Evolutionary conservation across 768 basidiomycete species (phyloP).

Genomic region (Termitomyces sp.): DNA sequence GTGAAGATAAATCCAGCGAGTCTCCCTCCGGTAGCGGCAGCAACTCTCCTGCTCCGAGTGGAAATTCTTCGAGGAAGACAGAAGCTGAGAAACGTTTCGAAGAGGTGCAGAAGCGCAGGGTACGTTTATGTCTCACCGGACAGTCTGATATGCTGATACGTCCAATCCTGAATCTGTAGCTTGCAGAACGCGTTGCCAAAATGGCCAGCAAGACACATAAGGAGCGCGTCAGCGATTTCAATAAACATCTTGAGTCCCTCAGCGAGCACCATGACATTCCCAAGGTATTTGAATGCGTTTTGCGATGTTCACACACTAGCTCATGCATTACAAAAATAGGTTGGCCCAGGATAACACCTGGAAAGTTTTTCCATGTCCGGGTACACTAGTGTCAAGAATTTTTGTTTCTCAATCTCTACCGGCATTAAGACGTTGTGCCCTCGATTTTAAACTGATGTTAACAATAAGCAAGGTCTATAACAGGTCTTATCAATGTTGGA

Average conservation of each 20-base stretch:
- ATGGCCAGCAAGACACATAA: slow-evolving; percentile 86
- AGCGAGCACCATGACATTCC: slow-evolving; percentile 96
- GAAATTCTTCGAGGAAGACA: slow-evolving; percentile 60
- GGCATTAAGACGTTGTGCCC: not conserved
- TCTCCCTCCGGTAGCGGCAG: slow-evolving; percentile 52
- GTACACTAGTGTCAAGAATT: not conserved
- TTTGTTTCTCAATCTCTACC: not conserved
- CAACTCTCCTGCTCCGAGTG: slow-evolving; percentile 53
- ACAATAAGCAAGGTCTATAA: slow-evolving; percentile 8
- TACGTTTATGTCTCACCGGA: slow-evolving; percentile 30
- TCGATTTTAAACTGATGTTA: not conserved
- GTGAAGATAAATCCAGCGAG: slow-evolving; percentile 41
- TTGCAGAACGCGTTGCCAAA: slow-evolving; percentile 69
- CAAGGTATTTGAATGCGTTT: slow-evolving; percentile 47
- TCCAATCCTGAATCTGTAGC: slow-evolving; percentile 33
- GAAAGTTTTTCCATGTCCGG: slow-evolving; percentile 9
- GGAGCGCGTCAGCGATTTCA: slow-evolving; percentile 89
- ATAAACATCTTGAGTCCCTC: slow-evolving; percentile 76
- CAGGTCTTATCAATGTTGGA: slow-evolving; percentile 16
- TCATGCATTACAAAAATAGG: slow-evolving; percentile 37
- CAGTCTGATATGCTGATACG: not conserved
- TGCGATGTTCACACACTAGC: not conserved
- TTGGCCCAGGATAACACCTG: slow-evolving; percentile 75
- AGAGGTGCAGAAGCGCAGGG: slow-evolving; percentile 77
- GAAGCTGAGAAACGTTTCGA: slow-evolving; percentile 88